Conservation (phyloP, 2,329 filamentous ascomycete species). For the Ophiosphaerella herpotricha region DNA sequence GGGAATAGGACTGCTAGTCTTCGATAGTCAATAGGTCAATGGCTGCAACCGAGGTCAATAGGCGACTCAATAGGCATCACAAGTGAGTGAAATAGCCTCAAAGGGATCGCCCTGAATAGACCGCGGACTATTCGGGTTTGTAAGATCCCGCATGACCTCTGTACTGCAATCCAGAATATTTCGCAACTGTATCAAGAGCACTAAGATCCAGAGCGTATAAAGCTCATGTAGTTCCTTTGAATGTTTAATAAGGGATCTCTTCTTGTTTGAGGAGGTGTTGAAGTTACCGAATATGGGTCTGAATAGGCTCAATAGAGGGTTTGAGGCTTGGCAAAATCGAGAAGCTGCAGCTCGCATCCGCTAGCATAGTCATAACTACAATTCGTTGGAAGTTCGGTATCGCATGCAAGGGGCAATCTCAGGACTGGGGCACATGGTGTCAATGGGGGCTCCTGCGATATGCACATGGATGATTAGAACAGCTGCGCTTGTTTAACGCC, state of each 20-base stretch:
- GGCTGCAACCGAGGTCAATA: slow-evolving; percentile 24
- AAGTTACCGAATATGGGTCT: slow-evolving; percentile 28
- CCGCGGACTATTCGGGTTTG: neutral
- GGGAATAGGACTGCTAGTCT: neutral
- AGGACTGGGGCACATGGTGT: slow-evolving; percentile 1
- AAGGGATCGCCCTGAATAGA: slow-evolving; percentile 16
- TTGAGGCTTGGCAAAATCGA: slow-evolving; percentile 20
- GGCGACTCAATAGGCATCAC: slow-evolving; percentile 14
- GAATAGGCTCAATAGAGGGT: slow-evolving; percentile 35
- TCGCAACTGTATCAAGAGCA: slow-evolving; percentile 5
- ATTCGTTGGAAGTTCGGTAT: neutral
- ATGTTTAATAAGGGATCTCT: slow-evolving; percentile 19
- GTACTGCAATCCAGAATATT: slow-evolving; percentile 8
- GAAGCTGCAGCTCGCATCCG: neutral
- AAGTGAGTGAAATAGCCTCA: slow-evolving; percentile 16
- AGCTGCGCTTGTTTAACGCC: too few species aligned
- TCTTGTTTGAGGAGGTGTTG: slow-evolving; percentile 12
- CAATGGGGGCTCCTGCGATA: neutral
- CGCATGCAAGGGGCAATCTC: neutral
- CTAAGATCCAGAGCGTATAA: slow-evolving; percentile 12
- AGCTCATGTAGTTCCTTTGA: slow-evolving; percentile 6
- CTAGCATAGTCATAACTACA: neutral
- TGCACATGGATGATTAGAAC: too few species aligned
- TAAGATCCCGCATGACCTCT: slow-evolving; percentile 8
- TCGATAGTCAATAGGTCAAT: slow-evolving; percentile 9